Evolutionary conservation across 306 rosid genomes (phyloP).

Genomic region (Castanea crenata): DNA sequence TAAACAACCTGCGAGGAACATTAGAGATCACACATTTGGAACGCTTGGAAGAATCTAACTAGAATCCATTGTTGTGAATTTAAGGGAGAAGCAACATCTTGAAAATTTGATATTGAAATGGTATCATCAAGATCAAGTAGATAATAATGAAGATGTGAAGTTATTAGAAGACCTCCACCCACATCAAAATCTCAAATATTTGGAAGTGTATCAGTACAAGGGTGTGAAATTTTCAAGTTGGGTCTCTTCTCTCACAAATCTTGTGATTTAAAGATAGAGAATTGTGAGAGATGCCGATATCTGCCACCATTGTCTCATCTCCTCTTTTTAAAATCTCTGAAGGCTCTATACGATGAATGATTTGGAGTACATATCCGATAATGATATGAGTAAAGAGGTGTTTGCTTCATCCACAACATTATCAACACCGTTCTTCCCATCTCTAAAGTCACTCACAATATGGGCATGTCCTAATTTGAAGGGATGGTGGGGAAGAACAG

Average conservation of each 20-base stretch:
- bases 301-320: not conserved
- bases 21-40: not conserved
- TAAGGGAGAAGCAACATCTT: not conserved
- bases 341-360: accelerated
- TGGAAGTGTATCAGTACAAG: not conserved
- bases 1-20: not conserved
- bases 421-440: not conserved
- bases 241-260: not conserved
- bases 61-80: not conserved
- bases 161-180: not conserved
- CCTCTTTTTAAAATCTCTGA: not conserved
- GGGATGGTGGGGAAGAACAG: not conserved
- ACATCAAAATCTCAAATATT: not conserved
- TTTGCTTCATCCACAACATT: not conserved
- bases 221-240: not conserved
- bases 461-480: not conserved
- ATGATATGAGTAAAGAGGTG: too few species aligned
- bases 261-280: not conserved
- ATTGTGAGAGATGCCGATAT: not conserved
- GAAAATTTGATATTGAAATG: not conserved
- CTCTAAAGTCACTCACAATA: not conserved
- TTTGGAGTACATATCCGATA: not conserved
- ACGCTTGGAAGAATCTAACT: not conserved
- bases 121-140: accelerated
- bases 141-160: not conserved